phyloP scores from a whole-genome alignment of 2,329 filamentous ascomycete species.

The Westerdykella sp. region DNA sequence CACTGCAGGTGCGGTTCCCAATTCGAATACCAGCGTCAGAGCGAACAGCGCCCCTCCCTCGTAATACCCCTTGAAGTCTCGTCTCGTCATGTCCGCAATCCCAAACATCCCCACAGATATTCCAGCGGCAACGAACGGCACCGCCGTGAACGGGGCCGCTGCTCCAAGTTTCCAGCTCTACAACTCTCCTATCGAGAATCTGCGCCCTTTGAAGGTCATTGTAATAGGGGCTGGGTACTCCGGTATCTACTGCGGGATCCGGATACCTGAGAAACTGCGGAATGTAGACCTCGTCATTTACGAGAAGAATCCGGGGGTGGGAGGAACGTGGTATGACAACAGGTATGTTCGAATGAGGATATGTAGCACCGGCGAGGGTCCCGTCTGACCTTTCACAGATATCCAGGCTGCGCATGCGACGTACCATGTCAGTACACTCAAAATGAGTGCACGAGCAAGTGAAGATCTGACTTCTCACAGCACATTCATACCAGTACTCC shows the following conservation, averaged over 20 bases:
- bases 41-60: background rate
- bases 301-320: constrained; percentile 41
- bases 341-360: constrained; percentile 7
- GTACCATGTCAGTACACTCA: constrained; percentile 25
- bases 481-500: constrained; percentile 41
- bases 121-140: constrained; percentile 8
- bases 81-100: constrained; percentile 23
- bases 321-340: constrained; percentile 38
- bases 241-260: constrained; percentile 41
- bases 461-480: constrained; percentile 9
- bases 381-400: constrained; percentile 16
- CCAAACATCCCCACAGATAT: constrained; percentile 22
- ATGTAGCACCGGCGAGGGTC: too few relatives aligned
- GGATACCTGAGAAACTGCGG: constrained; percentile 37
- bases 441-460: background rate
- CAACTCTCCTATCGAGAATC: constrained; percentile 39
- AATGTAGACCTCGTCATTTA: constrained; percentile 40
- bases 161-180: constrained; percentile 25
- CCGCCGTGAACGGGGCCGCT: background rate
- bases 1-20: too few relatives aligned
- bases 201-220: constrained; percentile 39
- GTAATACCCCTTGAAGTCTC: background rate
- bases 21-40: too few relatives aligned
- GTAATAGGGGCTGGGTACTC: constrained; percentile 43
- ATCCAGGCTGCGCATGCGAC: constrained; percentile 41